Evolutionary conservation across 1,284 basidiomycete species (phyloP), one percentile per base, ranked within the genome.

Genomic region (Tilletia indica): DNA sequence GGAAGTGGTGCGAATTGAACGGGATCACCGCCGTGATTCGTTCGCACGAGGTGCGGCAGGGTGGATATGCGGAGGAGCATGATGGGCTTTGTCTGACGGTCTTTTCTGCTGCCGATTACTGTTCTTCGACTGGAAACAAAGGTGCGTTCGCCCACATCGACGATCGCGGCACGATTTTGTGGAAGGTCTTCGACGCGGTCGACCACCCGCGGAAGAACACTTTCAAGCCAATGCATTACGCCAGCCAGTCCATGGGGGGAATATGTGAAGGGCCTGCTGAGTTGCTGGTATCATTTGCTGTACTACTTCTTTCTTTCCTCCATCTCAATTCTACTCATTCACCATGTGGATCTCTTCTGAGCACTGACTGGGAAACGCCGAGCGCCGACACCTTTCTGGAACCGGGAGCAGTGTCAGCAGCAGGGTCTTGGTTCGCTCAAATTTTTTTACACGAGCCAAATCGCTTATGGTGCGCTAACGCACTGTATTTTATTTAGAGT

Each of bases 1-100:
- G 77, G 31, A 87, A 89, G 70, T 97, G 94, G 94, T 97, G 94
- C 84, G 89, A 91, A 72, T 86, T 91, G 47, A 97, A 97, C 84
- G 89, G 90, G 54, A 88, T 97, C 66, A 92, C 93, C 39, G 93
- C 93, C 3, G 89, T 99, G 68, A 91, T 99, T 79, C 91, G 97
- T 69, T 94, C 93, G 78, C 97, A 99, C 85, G 97, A 99, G 89
- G 96, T 99, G 61, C 90, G 97, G 71, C 93, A 96, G 87, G 87
- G 86, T 14, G 88, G 93, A 25, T 96, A 94, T 85, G 90, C 92
- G 73, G 88, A 95, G 70, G 94, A 96, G 83, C 93, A 96, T 81
- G 89, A 92, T 71, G 94, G 93, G 0, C 87, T 93, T 48, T 94
- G 93, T 84, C 93, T 91, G 45, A 96, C 93, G 47, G 92, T 92